These are phyloP conservation scores for Claviceps pazoutovae DNA, from an alignment of 2,329 filamentous ascomycete species.

Conservation along the genomic window DNA sequence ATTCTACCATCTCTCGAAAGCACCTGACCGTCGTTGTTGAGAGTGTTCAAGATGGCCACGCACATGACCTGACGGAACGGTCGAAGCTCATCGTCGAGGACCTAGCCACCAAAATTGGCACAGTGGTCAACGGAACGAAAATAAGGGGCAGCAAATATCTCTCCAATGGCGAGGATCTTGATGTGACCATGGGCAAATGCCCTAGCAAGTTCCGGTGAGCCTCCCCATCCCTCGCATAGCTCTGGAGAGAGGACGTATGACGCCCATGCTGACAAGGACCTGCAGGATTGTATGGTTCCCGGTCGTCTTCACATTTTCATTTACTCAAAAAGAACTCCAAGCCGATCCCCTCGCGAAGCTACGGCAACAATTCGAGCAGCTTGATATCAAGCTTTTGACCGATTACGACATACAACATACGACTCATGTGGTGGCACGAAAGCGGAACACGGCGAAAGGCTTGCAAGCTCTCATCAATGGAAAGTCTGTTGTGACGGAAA, in stretches of 20 bases:
- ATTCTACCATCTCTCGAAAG: slow-evolving; percentile 77
- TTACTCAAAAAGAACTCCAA: slow-evolving; percentile 56
- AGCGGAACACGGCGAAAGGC: slow-evolving; percentile 78
- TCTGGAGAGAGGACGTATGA: not conserved
- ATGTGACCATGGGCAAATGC: slow-evolving; percentile 60
- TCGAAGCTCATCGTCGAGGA: slow-evolving; percentile 66
- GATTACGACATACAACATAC: slow-evolving; percentile 59
- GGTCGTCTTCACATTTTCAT: slow-evolving; percentile 60
- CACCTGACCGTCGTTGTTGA: slow-evolving; percentile 69
- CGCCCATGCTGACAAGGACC: slow-evolving; percentile 2
- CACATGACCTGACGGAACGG: slow-evolving; percentile 47
- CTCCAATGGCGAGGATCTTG: slow-evolving; percentile 38
- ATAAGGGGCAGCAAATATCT: slow-evolving; percentile 48
- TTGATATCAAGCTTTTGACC: slow-evolving; percentile 76
- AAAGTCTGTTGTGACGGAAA: slow-evolving; percentile 58
- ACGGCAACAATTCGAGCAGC: slow-evolving; percentile 54
- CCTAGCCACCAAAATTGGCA: slow-evolving; percentile 72
- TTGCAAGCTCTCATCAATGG: slow-evolving; percentile 77
- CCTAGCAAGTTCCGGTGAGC: slow-evolving; percentile 44
- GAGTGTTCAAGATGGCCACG: slow-evolving; percentile 49
- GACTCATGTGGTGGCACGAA: slow-evolving; percentile 78
- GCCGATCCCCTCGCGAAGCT: slow-evolving; percentile 49
- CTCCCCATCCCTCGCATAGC: not conserved
- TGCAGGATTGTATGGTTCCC: slow-evolving; percentile 64
- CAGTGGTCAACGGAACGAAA: slow-evolving; percentile 57